A percentile compares a stretch with the other conserved stretches of the same genome.
These are phyloP conservation scores for Mycena olivaceomarginata DNA, from an alignment of 768 basidiomycete species.

Conservation along the genomic window DNA sequence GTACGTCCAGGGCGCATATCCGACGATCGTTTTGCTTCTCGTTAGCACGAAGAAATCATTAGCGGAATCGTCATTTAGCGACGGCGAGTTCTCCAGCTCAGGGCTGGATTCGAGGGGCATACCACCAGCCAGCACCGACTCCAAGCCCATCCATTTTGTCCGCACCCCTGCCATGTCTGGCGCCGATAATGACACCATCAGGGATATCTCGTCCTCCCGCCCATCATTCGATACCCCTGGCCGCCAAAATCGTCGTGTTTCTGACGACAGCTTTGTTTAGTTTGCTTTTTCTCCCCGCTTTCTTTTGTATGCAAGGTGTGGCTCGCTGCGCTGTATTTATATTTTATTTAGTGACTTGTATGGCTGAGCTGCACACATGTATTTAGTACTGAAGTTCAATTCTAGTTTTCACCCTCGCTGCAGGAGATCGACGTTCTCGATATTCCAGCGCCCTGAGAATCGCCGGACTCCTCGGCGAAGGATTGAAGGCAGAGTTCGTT, in stretches of 20 bases:
- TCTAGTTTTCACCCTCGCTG: neutral
- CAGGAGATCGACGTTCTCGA: no score
- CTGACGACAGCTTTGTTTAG: slow-evolving; percentile 34
- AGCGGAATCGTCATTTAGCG: slow-evolving; percentile 31
- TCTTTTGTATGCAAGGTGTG: slow-evolving; percentile 4
- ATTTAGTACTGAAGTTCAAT: neutral
- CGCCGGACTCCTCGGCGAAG: no score
- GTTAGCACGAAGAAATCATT: slow-evolving; percentile 38
- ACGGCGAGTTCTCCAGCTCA: slow-evolving; percentile 7
- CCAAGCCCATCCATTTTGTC: slow-evolving; percentile 20
- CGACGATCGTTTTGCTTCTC: slow-evolving; percentile 38
- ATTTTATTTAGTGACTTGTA: neutral
- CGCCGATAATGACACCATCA: neutral
- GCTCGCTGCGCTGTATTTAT: slow-evolving; percentile 20
- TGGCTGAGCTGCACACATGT: slow-evolving; percentile 13
- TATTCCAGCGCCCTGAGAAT: no score
- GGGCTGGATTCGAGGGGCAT: neutral
- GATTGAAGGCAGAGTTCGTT: no score
- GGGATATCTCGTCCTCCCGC: neutral
- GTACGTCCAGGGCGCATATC: slow-evolving; percentile 35
- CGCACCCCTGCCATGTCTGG: slow-evolving; percentile 21
- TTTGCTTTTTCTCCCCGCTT: neutral
- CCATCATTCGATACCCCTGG: slow-evolving; percentile 1
- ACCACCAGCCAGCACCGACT: neutral
- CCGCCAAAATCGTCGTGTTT: slow-evolving; percentile 6